These are phyloP conservation scores for Mycena pura DNA, from an alignment of 768 basidiomycete genomes.

Conservation along the genomic window DNA sequence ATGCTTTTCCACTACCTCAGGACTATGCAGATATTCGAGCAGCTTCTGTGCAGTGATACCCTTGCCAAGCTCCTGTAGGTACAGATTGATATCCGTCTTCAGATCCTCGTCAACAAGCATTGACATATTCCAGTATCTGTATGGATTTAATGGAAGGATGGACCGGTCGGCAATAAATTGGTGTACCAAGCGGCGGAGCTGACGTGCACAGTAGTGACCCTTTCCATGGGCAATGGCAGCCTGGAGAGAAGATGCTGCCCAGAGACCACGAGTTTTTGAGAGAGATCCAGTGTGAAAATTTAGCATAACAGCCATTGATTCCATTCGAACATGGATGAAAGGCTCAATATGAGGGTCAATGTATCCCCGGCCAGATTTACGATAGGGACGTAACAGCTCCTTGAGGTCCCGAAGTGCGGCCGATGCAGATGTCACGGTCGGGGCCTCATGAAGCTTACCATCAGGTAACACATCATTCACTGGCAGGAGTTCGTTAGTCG, in stretches of 20 bases:
- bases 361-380: not conserved
- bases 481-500: too few species aligned
- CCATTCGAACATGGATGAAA: not conserved
- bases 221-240: not conserved
- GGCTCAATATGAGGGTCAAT: not conserved
- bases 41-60: slow-evolving; percentile 30
- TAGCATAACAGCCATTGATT: not conserved
- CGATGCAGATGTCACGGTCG: not conserved
- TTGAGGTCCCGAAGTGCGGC: not conserved
- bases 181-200: not conserved
- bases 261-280: not conserved
- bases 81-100: slow-evolving; percentile 15
- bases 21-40: slow-evolving; percentile 18
- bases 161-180: not conserved
- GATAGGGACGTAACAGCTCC: not conserved
- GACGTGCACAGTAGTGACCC: not conserved
- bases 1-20: slow-evolving; percentile 15
- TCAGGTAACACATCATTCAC: too few species aligned
- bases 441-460: not conserved
- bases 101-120: slow-evolving; percentile 27
- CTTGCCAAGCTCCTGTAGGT: slow-evolving; percentile 30
- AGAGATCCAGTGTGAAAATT: not conserved
- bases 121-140: slow-evolving; percentile 13
- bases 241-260: not conserved
- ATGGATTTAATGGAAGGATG: slow-evolving; percentile 12